Evolutionary conservation across 148 eudicot species (phyloP).

Genomic region (Rheum nobile): DNA sequence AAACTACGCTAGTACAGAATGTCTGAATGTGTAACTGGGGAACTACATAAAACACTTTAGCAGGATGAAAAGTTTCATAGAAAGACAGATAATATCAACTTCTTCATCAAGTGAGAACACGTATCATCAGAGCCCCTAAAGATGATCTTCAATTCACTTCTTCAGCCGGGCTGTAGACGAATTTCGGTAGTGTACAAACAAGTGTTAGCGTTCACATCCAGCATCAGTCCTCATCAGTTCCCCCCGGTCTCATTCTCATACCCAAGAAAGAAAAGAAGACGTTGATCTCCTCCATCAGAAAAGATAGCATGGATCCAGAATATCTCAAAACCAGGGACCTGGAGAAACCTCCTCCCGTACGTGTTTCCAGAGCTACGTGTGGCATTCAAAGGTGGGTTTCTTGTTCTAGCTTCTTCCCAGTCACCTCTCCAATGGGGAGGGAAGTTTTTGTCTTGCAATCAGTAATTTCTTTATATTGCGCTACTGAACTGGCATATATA

Average conservation of each 20-base stretch:
- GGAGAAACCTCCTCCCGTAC: neutral
- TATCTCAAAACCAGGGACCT: neutral
- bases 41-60: neutral
- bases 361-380: neutral
- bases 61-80: neutral
- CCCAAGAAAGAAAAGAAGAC: neutral
- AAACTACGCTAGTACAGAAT: neutral
- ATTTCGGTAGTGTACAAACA: neutral
- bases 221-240: neutral
- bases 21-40: neutral
- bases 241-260: neutral
- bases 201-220: too few species aligned
- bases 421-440: too few species aligned
- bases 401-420: neutral
- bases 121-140: neutral
- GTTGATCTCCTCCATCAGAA: neutral
- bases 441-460: constrained; percentile 18
- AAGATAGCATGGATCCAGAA: neutral
- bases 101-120: neutral
- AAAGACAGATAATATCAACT: neutral
- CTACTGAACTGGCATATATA: constrained; percentile 29
- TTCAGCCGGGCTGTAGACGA: neutral
- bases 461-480: constrained; percentile 19
- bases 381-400: neutral
- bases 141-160: neutral